phyloP scores from a whole-genome alignment of 2,329 filamentous ascomycete genomes.

The Alternaria dauci region DNA sequence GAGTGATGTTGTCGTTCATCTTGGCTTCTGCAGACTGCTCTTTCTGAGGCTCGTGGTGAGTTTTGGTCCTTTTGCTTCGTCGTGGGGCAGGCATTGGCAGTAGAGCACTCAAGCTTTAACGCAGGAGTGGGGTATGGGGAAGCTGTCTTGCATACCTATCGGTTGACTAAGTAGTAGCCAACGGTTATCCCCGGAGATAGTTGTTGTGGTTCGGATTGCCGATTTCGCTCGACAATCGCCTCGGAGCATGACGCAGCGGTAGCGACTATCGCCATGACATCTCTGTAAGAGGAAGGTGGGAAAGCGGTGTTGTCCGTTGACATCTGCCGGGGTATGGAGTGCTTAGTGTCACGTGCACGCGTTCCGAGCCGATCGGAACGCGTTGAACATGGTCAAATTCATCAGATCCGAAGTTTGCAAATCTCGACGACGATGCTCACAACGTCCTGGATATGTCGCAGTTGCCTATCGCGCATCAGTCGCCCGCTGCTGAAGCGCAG shows the following conservation, averaged over 20 bases:
- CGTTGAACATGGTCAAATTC: conserved; percentile 22
- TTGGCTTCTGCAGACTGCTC: conserved; percentile 4
- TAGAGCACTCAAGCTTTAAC: conserved; percentile 1
- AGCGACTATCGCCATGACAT: conserved; percentile 18
- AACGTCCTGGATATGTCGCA: conserved; percentile 57
- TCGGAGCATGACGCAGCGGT: conserved; percentile 23
- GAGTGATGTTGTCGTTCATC: conserved; percentile 8
- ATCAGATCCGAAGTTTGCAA: conserved; percentile 15
- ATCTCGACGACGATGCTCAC: conserved; percentile 48
- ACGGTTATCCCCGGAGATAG: conserved; percentile 44
- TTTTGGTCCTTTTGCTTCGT: conserved; percentile 26
- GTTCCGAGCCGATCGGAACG: conserved; percentile 32
- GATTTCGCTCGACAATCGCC: conserved; percentile 31
- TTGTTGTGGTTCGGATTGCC: conserved; percentile 35
- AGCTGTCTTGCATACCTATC: background rate
- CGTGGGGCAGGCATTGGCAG: conserved; percentile 21
- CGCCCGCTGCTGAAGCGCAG: conserved; percentile 43
- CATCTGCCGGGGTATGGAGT: conserved; percentile 5
- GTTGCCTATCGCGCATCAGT: conserved; percentile 54
- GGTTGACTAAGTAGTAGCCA: conserved; percentile 14
- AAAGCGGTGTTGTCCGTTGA: conserved; percentile 8
- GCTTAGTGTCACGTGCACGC: conserved; percentile 37
- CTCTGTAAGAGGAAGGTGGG: conserved; percentile 24
- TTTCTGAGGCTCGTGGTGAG: conserved; percentile 11
- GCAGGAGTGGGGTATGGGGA: conserved; percentile 15